These are phyloP conservation scores for Heterobasidion occidentale DNA, from an alignment of 1,284 basidiomycete species.

Conservation along the genomic window DNA sequence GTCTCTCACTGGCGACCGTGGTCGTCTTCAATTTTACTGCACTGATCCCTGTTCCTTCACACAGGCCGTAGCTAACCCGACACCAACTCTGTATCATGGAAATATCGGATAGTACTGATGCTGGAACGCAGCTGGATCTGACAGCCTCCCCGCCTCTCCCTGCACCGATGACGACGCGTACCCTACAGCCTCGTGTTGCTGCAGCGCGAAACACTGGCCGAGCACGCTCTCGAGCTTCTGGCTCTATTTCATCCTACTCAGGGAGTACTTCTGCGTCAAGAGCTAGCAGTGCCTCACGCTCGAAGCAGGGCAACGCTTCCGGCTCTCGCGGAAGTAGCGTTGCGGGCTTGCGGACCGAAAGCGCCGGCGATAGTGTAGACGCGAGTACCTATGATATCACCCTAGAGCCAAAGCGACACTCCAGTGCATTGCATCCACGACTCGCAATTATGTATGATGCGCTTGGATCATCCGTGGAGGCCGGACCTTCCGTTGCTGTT, in stretches of 20 bases:
- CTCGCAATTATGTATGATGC: too few species aligned
- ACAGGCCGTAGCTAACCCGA: too few species aligned
- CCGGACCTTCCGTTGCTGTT: not conserved
- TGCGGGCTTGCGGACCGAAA: not conserved
- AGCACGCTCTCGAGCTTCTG: not conserved
- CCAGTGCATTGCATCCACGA: too few species aligned
- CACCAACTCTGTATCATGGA: too few species aligned
- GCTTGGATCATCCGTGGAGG: not conserved
- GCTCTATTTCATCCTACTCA: not conserved
- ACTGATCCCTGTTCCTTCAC: too few species aligned
- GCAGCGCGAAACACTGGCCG: not conserved
- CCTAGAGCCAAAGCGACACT: not conserved
- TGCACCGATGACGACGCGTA: not conserved
- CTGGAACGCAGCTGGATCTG: not conserved
- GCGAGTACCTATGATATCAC: not conserved
- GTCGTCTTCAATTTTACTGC: too few species aligned
- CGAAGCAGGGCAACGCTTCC: not conserved
- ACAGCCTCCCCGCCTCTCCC: not conserved
- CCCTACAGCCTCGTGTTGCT: not conserved
- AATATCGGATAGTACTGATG: too few species aligned
- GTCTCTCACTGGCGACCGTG: too few species aligned
- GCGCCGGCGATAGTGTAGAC: not conserved
- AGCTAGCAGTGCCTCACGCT: not conserved
- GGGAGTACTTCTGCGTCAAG: not conserved
- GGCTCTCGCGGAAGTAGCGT: not conserved